These are phyloP conservation scores for Penicillium sp. DNA, from an alignment of 2,329 filamentous ascomycete genomes.

Conservation along the genomic window DNA sequence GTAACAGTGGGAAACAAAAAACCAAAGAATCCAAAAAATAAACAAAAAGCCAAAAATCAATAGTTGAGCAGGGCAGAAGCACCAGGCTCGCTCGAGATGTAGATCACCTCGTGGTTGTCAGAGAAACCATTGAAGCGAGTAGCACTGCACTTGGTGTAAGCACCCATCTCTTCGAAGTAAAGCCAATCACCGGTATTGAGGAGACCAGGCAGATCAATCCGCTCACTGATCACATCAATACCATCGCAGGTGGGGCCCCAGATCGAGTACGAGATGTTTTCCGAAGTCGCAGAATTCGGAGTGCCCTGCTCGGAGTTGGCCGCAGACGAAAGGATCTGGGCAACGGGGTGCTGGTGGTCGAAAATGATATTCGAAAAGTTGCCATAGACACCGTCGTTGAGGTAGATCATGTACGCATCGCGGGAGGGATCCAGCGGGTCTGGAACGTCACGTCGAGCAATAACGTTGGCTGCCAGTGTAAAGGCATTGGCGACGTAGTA, in stretches of 20 bases:
- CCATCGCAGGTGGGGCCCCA: conserved; percentile 98
- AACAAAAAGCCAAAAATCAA: conserved; percentile 17
- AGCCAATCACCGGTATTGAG: conserved; percentile 96
- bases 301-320: conserved; percentile 59
- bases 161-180: conserved; percentile 98
- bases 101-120: conserved; percentile 88
- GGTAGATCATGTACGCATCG: conserved; percentile 87
- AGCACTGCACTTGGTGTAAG: conserved; percentile 97
- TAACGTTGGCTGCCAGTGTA: conserved; percentile 92
- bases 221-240: conserved; percentile 89
- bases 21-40: not conserved
- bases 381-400: conserved; percentile 97
- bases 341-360: conserved; percentile 89
- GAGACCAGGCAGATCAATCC: conserved; percentile 72
- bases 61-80: conserved; percentile 70
- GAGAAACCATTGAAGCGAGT: conserved; percentile 98
- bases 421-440: conserved; percentile 56
- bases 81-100: conserved; percentile 90
- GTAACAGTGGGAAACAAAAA: not conserved
- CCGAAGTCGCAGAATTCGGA: conserved; percentile 39
- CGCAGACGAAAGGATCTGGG: conserved; percentile 73
- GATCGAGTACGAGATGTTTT: conserved; percentile 81
- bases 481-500: conserved; percentile 95
- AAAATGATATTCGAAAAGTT: conserved; percentile 99
- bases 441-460: conserved; percentile 85